phyloP scores from a whole-genome alignment of 805 yeast genomes.

The Wickerhamiella alocasiicola region DNA sequence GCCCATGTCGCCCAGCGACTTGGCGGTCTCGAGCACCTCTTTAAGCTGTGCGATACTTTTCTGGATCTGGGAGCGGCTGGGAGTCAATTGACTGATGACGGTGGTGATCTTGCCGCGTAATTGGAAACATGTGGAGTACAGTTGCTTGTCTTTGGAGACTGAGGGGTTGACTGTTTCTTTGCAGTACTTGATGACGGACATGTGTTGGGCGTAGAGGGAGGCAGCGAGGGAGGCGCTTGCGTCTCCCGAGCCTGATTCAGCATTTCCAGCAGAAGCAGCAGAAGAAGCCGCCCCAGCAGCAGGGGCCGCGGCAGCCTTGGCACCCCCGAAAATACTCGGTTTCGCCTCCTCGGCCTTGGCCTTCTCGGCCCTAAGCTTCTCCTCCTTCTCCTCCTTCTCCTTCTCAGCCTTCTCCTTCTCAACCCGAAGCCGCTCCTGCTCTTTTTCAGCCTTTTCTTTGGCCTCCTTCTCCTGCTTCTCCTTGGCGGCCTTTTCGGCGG shows the following conservation, averaged over 20 bases:
- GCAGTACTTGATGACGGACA: conserved; percentile 33
- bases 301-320: neutral
- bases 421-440: conserved; percentile 11
- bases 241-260: neutral
- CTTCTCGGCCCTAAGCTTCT: conserved; percentile 19
- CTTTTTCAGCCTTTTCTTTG: conserved; percentile 15
- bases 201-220: conserved; percentile 23
- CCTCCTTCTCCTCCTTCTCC: conserved; percentile 4
- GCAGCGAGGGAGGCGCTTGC: too few species aligned
- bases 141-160: conserved; percentile 39
- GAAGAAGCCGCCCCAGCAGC: neutral
- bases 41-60: conserved; percentile 30
- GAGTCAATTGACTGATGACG: conserved; percentile 82
- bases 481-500: neutral
- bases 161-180: conserved; percentile 47
- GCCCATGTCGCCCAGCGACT: conserved; percentile 36
- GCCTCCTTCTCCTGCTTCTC: conserved; percentile 14
- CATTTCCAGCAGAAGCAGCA: neutral
- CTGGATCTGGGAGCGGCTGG: conserved; percentile 47
- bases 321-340: conserved; percentile 15
- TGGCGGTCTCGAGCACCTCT: conserved; percentile 28
- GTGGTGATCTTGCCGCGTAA: conserved; percentile 72
- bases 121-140: conserved; percentile 43
- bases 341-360: conserved; percentile 21
- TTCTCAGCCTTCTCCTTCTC: neutral